These are phyloP conservation scores for Iris macrosiphon DNA, from an alignment of 106 monocot genomes.

Conservation along the genomic window DNA sequence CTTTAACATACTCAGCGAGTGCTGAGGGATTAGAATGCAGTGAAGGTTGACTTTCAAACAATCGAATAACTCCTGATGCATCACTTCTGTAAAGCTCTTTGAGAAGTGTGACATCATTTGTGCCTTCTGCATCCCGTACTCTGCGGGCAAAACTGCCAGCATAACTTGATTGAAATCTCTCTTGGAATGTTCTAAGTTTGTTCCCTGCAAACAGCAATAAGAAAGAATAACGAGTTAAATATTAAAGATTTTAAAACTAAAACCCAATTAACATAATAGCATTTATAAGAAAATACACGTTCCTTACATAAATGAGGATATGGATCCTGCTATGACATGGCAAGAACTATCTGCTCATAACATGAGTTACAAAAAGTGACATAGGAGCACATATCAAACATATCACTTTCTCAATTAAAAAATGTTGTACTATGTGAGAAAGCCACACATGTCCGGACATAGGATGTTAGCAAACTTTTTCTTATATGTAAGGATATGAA, in stretches of 20 bases:
- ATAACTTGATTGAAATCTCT: conserved; percentile 68
- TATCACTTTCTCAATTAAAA: too few species aligned
- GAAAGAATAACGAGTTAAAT: not conserved
- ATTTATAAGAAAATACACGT: too few species aligned
- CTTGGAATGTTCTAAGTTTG: conserved; percentile 33
- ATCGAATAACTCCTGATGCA: conserved; percentile 65
- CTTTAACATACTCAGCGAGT: conserved; percentile 90
- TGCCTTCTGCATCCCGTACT: conserved; percentile 40
- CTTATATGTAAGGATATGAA: too few species aligned
- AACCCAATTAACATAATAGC: too few species aligned
- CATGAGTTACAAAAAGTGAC: too few species aligned
- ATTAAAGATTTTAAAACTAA: not conserved
- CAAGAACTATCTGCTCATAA: too few species aligned
- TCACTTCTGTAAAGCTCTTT: conserved; percentile 94
- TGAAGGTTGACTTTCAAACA: conserved; percentile 84
- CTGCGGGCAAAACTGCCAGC: conserved; percentile 65
- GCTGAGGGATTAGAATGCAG: conserved; percentile 87
- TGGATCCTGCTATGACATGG: too few species aligned
- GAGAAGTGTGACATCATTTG: conserved; percentile 55
- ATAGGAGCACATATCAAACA: too few species aligned
- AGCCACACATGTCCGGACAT: too few species aligned
- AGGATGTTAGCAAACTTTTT: too few species aligned
- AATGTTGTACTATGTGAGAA: too few species aligned
- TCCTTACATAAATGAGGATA: too few species aligned
- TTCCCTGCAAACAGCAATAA: conserved; percentile 38